A percentile compares a stretch with the other conserved stretches of the same genome.
These are phyloP conservation scores for Aleurites moluccanus DNA, from an alignment of 441 rosid species.

Conservation along the genomic window DNA sequence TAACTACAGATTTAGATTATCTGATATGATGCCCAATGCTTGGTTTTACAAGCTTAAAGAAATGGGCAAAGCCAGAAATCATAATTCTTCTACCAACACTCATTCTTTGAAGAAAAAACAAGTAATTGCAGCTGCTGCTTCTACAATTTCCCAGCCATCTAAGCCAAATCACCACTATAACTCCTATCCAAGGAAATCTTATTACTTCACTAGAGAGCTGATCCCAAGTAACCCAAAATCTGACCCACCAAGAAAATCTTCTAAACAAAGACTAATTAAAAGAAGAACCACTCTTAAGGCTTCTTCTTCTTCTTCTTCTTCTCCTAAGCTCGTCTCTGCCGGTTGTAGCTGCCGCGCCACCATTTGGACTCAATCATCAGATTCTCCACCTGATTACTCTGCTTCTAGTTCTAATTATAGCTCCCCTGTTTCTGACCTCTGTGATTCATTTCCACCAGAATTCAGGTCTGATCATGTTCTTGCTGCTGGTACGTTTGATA, in stretches of 20 bases:
- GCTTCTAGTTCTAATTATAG: conserved; percentile 35
- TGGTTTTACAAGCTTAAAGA: conserved; percentile 82
- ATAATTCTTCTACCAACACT: neutral
- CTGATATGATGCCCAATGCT: conserved; percentile 84
- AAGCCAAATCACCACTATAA: conserved; percentile 14
- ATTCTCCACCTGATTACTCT: conserved; percentile 32
- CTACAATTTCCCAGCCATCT: conserved; percentile 8
- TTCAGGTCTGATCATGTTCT: conserved; percentile 55
- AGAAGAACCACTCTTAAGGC: conserved; percentile 20
- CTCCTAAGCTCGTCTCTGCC: conserved; percentile 26
- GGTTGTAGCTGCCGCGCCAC: conserved; percentile 43
- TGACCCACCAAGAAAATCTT: conserved; percentile 45
- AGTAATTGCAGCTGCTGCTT: neutral
- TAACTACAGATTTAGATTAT: conserved; percentile 69
- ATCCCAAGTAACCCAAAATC: conserved; percentile 18
- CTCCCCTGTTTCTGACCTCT: conserved; percentile 30
- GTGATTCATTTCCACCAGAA: conserved; percentile 44
- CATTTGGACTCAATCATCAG: conserved; percentile 31
- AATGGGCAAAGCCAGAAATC: conserved; percentile 40
- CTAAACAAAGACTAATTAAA: conserved; percentile 27
- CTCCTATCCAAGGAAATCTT: conserved; percentile 54
- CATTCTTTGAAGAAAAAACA: conserved; percentile 25
- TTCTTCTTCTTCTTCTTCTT: conserved; percentile 34
- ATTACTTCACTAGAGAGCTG: conserved; percentile 51
- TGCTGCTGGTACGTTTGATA: conserved; percentile 36